Conservation (phyloP, 306 rosid species). For the Betula pendula region DNA sequence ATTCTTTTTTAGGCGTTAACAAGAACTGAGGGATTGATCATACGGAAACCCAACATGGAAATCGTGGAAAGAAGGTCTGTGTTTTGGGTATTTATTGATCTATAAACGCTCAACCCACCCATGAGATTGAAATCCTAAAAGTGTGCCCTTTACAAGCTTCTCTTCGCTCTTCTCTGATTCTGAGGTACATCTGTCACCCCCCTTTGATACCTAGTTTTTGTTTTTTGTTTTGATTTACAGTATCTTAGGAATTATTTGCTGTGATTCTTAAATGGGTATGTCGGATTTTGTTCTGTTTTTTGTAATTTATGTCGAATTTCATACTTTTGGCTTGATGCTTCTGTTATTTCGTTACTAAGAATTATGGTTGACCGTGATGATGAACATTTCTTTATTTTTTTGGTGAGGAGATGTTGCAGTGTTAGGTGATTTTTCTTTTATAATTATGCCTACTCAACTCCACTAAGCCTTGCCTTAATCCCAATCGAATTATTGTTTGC, state of each 20-base stretch:
- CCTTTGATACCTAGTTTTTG: background rate
- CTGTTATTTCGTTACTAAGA: background rate
- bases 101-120: background rate
- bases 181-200: constrained; percentile 19
- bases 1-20: too few species aligned
- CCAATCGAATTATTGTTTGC: background rate
- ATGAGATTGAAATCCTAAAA: background rate
- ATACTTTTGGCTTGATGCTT: background rate
- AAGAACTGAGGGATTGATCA: too few species aligned
- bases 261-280: constrained; percentile 10
- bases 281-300: background rate
- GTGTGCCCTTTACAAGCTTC: background rate
- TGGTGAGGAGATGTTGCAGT: background rate
- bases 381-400: background rate
- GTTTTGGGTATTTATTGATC: background rate
- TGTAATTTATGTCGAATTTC: background rate
- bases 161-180: background rate
- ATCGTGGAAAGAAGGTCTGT: background rate
- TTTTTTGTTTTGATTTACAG: background rate
- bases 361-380: background rate
- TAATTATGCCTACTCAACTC: background rate
- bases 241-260: background rate
- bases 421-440: background rate
- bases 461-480: background rate
- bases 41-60: too few species aligned